Percentiles rank a stretch among this genome's conserved stretches.
Conservation (phyloP, 1,139 yeast species). For the Saccharomyces hybrid region DNA sequence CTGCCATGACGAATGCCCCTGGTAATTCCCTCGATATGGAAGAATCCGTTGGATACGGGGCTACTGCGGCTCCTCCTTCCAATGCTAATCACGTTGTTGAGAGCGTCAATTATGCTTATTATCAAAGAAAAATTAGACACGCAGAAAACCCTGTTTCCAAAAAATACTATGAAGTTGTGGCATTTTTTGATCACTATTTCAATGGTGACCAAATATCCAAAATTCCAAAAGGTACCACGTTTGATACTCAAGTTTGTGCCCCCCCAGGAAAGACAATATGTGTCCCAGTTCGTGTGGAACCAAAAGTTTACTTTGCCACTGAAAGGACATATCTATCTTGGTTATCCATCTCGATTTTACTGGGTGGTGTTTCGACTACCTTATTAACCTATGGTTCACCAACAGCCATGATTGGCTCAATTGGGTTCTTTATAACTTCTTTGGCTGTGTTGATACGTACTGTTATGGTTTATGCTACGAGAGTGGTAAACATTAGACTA, state of each 20-base stretch:
- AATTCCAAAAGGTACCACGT: conserved; percentile 76
- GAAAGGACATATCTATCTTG: conserved; percentile 75
- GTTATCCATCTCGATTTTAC: conserved; percentile 65
- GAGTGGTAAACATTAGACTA: conserved; percentile 75
- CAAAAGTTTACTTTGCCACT: conserved; percentile 78
- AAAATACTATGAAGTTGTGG: conserved; percentile 15
- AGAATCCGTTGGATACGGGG: conserved; percentile 43
- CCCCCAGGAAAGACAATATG: conserved; percentile 76
- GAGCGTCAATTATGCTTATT: conserved; percentile 20
- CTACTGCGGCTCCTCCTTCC: conserved; percentile 17
- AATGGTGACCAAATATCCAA: conserved; percentile 65
- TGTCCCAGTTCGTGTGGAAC: conserved; percentile 76
- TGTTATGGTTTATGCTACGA: conserved; percentile 67
- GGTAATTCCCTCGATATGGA: conserved; percentile 42
- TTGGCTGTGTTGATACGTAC: conserved; percentile 66
- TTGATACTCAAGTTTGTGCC: conserved; percentile 52
- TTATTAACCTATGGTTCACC: conserved; percentile 62
- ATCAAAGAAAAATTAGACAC: conserved; percentile 20
- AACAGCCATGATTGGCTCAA: conserved; percentile 68
- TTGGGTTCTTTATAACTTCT: conserved; percentile 84
- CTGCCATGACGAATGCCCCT: conserved; percentile 26
- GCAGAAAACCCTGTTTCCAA: conserved; percentile 22
- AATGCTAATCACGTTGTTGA: conserved; percentile 30
- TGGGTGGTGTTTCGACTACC: conserved; percentile 68
- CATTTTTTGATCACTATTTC: conserved; percentile 40